These are phyloP conservation scores for Auriscalpium orientale DNA, from an alignment of 768 basidiomycete species.

Conservation along the genomic window DNA sequence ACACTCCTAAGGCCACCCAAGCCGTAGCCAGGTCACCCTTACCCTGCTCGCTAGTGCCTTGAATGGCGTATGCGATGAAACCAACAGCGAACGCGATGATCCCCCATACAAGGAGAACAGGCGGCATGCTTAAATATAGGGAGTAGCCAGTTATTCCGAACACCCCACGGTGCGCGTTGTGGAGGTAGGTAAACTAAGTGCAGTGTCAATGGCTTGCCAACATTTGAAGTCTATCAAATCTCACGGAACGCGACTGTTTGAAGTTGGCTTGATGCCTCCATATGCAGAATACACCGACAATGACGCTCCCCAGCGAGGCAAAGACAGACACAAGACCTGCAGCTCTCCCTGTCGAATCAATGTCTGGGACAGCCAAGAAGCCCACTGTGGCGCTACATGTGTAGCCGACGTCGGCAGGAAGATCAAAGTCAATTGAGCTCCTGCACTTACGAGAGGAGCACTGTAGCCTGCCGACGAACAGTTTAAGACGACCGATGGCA, in stretches of 20 bases:
- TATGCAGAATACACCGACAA: constrained; percentile 47
- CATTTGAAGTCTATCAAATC: constrained; percentile 8
- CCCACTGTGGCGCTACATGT: constrained; percentile 35
- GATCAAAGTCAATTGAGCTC: too few species aligned
- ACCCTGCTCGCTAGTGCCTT: constrained; percentile 23
- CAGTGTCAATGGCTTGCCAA: neutral
- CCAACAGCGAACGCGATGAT: constrained; percentile 41
- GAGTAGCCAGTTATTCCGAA: constrained; percentile 44
- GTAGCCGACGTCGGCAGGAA: too few species aligned
- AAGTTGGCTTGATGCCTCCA: constrained; percentile 48
- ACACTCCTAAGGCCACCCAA: constrained; percentile 35
- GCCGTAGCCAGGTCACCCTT: constrained; percentile 25
- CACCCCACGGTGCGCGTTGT: constrained; percentile 38
- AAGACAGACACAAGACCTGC: constrained; percentile 40
- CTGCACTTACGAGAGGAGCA: constrained; percentile 40
- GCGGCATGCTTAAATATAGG: constrained; percentile 43
- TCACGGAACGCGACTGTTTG: constrained; percentile 35
- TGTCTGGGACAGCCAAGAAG: constrained; percentile 36
- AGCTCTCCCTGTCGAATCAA: constrained; percentile 22
- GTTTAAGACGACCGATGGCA: neutral
- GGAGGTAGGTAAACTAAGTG: constrained; percentile 44
- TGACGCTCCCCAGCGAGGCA: constrained; percentile 46
- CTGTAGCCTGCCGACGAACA: constrained; percentile 34
- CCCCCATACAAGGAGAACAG: constrained; percentile 49
- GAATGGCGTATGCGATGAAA: constrained; percentile 36